Base-by-base conservation (phyloP, 352 stramenopile genomes). In the Phytophthora citrophthora region DNA sequence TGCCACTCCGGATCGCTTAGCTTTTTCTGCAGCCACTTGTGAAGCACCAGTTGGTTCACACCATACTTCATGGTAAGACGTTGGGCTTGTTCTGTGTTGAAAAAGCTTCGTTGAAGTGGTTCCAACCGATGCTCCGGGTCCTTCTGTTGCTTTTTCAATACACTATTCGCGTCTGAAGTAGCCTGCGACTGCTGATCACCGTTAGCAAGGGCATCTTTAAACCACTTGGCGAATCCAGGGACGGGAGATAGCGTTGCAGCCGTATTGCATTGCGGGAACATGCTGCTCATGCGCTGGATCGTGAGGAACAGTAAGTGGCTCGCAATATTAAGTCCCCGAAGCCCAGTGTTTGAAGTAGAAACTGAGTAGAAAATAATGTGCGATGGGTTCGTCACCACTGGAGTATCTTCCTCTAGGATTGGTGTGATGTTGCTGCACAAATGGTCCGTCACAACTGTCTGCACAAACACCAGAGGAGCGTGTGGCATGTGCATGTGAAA, bases 321-420 rank as follows among this genome's bases (percentile, higher is more conserved):
- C 16, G 83, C 87, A 1, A 91, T 89, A 54, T 95, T 95, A 20
- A 95, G 55, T 34, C 87, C 87, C 0, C 83, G 83, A n/a, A 95
- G 74, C 12, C 87, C 87, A 15, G 64, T 62, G 61, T 95, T 93
- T 16, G 86, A 79, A 51, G 89, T 95, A 2, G 83, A 93, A 12
- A 95, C 89, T 15, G 87, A 89, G 51, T 95, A 95, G 47, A 94
- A 95, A 38, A 95, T 81, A n/a, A 90, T 83, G 54, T 95, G 87
- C 12, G 85, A 88, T 5, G 83, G 85, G 4, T 74, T 76, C 18
- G 49, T 53, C 24, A 81, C 60, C 11, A 76, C 58, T 0, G 70
- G 64, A 2, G 74, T 77, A 31, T 91, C 81, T 31, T 76, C 43
- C 20, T 89, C 68, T 43, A 95, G 54, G 27, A 95, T 83, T 0